Evolutionary conservation across 495 filamentous ascomycete genomes (phyloP).

Genomic region (Podospora bellae-mahoneyi): DNA sequence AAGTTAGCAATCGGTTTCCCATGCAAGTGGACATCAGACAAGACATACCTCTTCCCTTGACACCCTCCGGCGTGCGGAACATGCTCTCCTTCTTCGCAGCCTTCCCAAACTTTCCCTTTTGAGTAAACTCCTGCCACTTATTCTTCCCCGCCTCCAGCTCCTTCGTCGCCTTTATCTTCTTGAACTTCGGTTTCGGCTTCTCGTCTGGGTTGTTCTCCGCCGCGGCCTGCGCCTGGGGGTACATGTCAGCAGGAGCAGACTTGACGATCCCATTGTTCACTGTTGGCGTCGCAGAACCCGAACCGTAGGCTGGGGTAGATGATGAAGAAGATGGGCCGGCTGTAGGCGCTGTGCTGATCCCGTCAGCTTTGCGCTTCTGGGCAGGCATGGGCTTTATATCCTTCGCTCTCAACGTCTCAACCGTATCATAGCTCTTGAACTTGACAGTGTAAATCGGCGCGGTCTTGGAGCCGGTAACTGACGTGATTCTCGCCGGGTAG

Average conservation of each 20-base stretch:
- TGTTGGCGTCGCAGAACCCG: conserved; percentile 22
- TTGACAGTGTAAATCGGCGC: conserved; percentile 90
- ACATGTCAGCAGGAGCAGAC: conserved; percentile 81
- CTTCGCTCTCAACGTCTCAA: conserved; percentile 78
- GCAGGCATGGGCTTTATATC: conserved; percentile 78
- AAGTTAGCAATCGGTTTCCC: not conserved
- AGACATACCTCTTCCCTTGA: conserved; percentile 74
- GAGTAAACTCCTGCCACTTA: conserved; percentile 90
- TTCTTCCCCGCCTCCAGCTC: conserved; percentile 86
- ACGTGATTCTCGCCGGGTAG: conserved; percentile 90
- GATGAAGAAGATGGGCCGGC: conserved; percentile 28
- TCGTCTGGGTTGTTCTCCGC: conserved; percentile 47
- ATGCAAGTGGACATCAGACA: not conserved
- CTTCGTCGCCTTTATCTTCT: conserved; percentile 87
- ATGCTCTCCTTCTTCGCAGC: conserved; percentile 86
- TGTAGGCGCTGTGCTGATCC: conserved; percentile 49
- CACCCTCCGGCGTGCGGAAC: conserved; percentile 87
- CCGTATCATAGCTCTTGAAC: conserved; percentile 85
- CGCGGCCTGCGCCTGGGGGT: conserved; percentile 57
- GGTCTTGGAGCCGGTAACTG: conserved; percentile 83
- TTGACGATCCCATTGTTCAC: conserved; percentile 62
- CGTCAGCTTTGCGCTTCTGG: conserved; percentile 91
- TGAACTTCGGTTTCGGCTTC: conserved; percentile 43
- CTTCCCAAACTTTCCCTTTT: conserved; percentile 75
- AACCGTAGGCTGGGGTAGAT: conserved; percentile 28